Evolutionary conservation across 2,329 filamentous ascomycete genomes (phyloP).

Genomic region (Aspergillus candidus): DNA sequence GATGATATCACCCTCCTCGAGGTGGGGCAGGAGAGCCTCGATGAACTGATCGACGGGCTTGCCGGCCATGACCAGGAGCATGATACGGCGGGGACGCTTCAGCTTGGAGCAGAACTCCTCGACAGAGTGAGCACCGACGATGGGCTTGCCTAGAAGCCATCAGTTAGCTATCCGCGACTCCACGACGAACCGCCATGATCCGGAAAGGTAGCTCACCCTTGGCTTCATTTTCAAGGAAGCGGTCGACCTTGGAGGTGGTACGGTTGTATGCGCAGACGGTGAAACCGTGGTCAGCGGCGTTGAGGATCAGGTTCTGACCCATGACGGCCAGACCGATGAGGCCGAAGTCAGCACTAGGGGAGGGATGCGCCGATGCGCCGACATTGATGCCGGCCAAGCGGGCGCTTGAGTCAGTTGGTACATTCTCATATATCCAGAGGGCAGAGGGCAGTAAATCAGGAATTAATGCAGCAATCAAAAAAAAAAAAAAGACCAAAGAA

Average conservation of each 20-base stretch:
- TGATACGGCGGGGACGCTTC: conserved; percentile 93
- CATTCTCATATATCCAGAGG: conserved; percentile 27
- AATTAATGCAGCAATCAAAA: background rate
- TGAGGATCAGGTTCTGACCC: conserved; percentile 82
- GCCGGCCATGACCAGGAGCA: conserved; percentile 98
- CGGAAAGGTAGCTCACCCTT: conserved; percentile 53
- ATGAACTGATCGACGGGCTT: conserved; percentile 99
- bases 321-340: conserved; percentile 91
- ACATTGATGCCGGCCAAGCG: conserved; percentile 69
- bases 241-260: conserved; percentile 96
- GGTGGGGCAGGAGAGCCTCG: conserved; percentile 78
- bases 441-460: conserved; percentile 3
- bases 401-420: conserved; percentile 54
- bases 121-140: conserved; percentile 86
- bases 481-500: conserved; percentile 8
- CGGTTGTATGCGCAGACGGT: conserved; percentile 98
- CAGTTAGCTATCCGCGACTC: conserved; percentile 24
- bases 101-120: conserved; percentile 95
- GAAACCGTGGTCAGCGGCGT: conserved; percentile 87
- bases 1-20: conserved; percentile 90
- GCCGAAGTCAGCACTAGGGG: conserved; percentile 73
- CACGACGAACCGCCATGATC: background rate
- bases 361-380: conserved; percentile 53
- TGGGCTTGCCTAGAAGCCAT: conserved; percentile 64
- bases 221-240: conserved; percentile 83